Evolutionary conservation across 2,329 filamentous ascomycete species (phyloP), one percentile per base, ranked within the genome.

Genomic region (Fusarium mangiferae): DNA sequence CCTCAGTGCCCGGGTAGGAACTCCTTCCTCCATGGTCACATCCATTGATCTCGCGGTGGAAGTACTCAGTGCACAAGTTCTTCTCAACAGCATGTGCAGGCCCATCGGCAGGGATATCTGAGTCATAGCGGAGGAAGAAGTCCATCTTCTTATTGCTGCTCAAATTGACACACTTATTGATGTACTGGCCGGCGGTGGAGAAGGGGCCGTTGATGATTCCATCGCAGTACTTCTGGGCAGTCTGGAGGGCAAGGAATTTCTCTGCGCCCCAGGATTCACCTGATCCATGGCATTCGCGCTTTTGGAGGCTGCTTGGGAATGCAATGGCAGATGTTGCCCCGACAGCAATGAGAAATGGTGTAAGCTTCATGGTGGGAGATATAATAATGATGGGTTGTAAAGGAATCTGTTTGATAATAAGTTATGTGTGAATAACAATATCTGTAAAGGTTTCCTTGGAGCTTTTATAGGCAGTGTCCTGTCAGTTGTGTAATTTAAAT

Each of bases 331-430:
- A 48, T 30, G 26, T 12, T 48, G 14, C 45, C 3, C 14, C 26
- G 4, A 17, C 30, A 12, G 45, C 20, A 17, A 30, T 48, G 20
- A 30, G 5, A 30, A 48, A 17, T 0, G 26, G 30, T n/a, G 20
- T 22, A 8, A 22, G 4, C 14, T 30, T 48, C 26, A 48, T 48
- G 3, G 7, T n/a, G 1, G 14, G 4, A n/a, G 14, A 30, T 48
- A 8, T 2, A 4, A 1, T 2, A 30, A 8, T 3, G 14, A 22
- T 17, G 6, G 9, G 20, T 17, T 11, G 26, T 6, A 30, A 14
- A 48, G 22, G 1, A 30, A 8, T 30, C 2, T 30, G n/a, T 7
- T n/a, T 11, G 4, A 15, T 28, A 10, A 5, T 5, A 0, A 6
- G 26, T 22, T 17, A n/a, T 48, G 4, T n/a, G 20, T 17, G 20